These are phyloP conservation scores for Setomelanomma holmii DNA, from an alignment of 2,329 filamentous ascomycete genomes.

Conservation along the genomic window DNA sequence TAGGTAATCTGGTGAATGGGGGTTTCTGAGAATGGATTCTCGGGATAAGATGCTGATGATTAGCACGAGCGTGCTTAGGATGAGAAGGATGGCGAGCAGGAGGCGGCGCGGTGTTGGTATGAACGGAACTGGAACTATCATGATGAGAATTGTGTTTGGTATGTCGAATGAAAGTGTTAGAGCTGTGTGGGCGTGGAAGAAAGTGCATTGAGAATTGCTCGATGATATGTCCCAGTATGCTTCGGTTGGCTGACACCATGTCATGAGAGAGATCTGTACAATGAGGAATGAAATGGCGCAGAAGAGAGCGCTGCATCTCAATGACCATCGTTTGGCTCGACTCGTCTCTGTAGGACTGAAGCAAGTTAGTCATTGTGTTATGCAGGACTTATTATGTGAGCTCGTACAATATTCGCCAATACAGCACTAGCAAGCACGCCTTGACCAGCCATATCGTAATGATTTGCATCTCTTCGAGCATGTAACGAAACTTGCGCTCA, in stretches of 20 bases:
- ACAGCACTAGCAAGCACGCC: constrained; percentile 35
- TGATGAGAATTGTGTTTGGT: constrained; percentile 22
- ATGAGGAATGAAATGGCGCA: constrained; percentile 28
- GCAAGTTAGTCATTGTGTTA: constrained; percentile 9
- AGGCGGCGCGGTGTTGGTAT: constrained; percentile 37
- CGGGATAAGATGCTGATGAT: constrained; percentile 24
- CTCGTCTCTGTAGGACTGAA: constrained; percentile 19
- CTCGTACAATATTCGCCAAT: constrained; percentile 39
- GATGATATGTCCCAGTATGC: constrained; percentile 21
- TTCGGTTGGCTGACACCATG: constrained; percentile 27
- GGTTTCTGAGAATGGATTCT: constrained; percentile 14
- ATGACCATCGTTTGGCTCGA: constrained; percentile 11
- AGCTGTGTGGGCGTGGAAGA: constrained; percentile 27
- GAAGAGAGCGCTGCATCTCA: constrained; percentile 18
- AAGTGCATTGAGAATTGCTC: constrained; percentile 26
- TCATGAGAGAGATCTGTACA: constrained; percentile 23
- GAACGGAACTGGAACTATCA: constrained; percentile 33
- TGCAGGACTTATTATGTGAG: too few species aligned
- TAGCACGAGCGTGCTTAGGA: constrained; percentile 24
- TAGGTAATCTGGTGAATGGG: constrained; percentile 13
- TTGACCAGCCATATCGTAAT: constrained; percentile 36
- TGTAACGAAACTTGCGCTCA: constrained; percentile 26
- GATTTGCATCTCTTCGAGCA: constrained; percentile 36
- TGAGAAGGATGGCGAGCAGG: constrained; percentile 27
- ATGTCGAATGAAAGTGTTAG: constrained; percentile 19